Base-by-base conservation (phyloP, 2,329 filamentous ascomycete genomes). In the Hypoxylon rubiginosum region DNA sequence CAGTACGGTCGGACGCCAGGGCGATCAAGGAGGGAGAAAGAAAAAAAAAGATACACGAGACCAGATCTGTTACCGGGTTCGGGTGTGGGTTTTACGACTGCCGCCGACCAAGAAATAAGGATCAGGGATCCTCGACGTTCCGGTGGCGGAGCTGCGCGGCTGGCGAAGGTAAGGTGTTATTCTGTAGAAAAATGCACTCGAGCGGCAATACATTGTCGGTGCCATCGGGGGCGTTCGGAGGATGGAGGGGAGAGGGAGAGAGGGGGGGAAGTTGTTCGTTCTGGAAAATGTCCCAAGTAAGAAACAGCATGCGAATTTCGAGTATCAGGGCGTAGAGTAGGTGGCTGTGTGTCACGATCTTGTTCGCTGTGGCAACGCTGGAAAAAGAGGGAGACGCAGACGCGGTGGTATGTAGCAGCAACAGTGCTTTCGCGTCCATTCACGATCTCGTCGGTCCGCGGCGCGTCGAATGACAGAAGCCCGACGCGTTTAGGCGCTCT, bases 291-390 rank as follows among this genome's bases (percentile, higher is more conserved):
- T 24, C n/a, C n/a, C 50, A 62, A 56, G 3, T 15, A 41, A 30
- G 34, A 21, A 10, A 41, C 17, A 7, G 48, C n/a, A 34, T 28
- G 26, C 21, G 36, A 43, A 43, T n/a, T 57, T 26, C 13, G 17
- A 45, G 67, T 68, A 32, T 66, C 64, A 66, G 52, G 56, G 34
- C 62, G 51, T 36, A 62, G 58, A 58, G 43, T 30, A 59, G 60
- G 54, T 55, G 41, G 54, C 41, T 54, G 57, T 72, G 71, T 71
- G 68, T 68, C 69, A 63, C 64, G 58, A 62, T 71, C 62, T 70
- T 65, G 73, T 74, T 74, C 73, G 72, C 69, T 62, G 64, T 68
- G 64, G 62, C 66, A 56, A 64, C 64, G 58, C 63, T 65, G 46
- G 21, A 9, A 53, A 9, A 53, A 56, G 53, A 21, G 39, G 17